phyloP scores from a whole-genome alignment of 192 early-diverging fungal species.

The Pecoramyces ruminantium region DNA sequence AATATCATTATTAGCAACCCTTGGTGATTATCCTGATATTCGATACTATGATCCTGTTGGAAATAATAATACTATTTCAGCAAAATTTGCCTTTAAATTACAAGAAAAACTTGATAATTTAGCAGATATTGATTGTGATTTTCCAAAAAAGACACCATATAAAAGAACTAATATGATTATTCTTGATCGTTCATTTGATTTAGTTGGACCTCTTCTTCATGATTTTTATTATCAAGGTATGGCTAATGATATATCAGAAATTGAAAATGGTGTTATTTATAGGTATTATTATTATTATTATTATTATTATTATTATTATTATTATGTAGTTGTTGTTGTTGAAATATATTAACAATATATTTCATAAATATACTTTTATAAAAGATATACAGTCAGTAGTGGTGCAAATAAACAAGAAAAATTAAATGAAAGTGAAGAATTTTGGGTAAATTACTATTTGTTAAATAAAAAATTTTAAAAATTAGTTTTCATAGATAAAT shows the following conservation, averaged over 20 bases:
- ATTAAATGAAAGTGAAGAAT: conserved; percentile 60
- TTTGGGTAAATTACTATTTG: conserved; percentile 35
- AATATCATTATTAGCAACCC: conserved; percentile 64
- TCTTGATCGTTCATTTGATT: conserved; percentile 79
- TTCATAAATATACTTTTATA: background rate
- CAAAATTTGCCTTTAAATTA: conserved; percentile 52
- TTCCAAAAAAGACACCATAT: conserved; percentile 12
- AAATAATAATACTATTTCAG: conserved; percentile 45
- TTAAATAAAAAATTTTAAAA: too few species aligned
- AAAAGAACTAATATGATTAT: conserved; percentile 65
- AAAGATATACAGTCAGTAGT: conserved; percentile 3
- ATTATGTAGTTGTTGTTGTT: too few species aligned
- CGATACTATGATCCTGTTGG: conserved; percentile 68
- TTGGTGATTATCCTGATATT: conserved; percentile 86
- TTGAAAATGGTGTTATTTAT: conserved; percentile 27
- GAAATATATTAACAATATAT: too few species aligned
- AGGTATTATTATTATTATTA: too few species aligned
- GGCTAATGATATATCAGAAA: conserved; percentile 70
- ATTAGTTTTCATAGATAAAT: too few species aligned
- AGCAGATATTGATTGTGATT: conserved; percentile 41
- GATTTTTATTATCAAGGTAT: conserved; percentile 99
- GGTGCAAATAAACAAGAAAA: conserved; percentile 25
- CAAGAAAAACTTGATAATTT: conserved; percentile 69
- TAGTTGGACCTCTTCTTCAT: conserved; percentile 78
- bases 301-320: too few species aligned